Evolutionary conservation across 1,139 yeast genomes (phyloP).

Genomic region (Pichia sp.): DNA sequence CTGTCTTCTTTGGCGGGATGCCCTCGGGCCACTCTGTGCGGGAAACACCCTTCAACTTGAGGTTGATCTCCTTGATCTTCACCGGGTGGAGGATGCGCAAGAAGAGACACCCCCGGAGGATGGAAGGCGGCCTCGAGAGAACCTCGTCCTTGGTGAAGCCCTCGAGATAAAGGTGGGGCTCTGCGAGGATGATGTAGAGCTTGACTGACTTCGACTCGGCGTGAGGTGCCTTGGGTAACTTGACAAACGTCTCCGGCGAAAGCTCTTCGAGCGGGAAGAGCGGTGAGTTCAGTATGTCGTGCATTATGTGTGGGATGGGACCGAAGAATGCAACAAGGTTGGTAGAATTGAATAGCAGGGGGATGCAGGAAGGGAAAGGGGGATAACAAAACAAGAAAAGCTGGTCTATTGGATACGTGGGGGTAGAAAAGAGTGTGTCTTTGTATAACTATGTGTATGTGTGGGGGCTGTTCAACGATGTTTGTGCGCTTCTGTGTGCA

Average conservation of each 20-base stretch:
- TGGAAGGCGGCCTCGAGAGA: slow-evolving; percentile 69
- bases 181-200: slow-evolving; percentile 64
- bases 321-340: too few species aligned
- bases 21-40: slow-evolving; percentile 99
- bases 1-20: slow-evolving; percentile 80
- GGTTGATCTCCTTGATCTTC: slow-evolving; percentile 64
- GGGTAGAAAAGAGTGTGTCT: neutral
- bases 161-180: slow-evolving; percentile 72
- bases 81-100: slow-evolving; percentile 69
- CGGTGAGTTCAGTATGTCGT: slow-evolving; percentile 27
- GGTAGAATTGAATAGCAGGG: too few species aligned
- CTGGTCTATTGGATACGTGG: neutral
- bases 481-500: too few species aligned
- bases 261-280: slow-evolving; percentile 34
- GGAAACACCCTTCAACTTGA: slow-evolving; percentile 67
- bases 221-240: slow-evolving; percentile 47
- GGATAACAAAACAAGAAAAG: too few species aligned
- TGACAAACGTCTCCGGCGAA: slow-evolving; percentile 37
- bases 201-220: slow-evolving; percentile 47
- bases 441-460: neutral
- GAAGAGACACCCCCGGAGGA: slow-evolving; percentile 78
- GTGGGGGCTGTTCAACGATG: too few species aligned
- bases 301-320: slow-evolving; percentile 2
- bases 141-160: slow-evolving; percentile 73
- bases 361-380: too few species aligned